A percentile compares a stretch with the other conserved stretches of the same genome.
Conservation (phyloP, 2,329 filamentous ascomycete species). For the Cytospora paraplurivora region DNA sequence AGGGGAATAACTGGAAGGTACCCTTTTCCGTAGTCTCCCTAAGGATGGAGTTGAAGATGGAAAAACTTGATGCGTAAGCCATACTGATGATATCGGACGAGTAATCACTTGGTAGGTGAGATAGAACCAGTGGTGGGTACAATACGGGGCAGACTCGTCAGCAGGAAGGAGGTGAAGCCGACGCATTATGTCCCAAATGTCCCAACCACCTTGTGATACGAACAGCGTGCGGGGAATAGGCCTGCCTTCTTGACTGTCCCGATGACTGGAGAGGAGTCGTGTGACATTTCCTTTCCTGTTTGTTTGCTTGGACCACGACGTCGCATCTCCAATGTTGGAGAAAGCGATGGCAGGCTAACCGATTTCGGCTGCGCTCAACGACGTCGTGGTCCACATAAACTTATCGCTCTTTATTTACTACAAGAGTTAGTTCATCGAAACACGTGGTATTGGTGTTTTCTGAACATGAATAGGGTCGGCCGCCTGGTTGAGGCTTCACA, state of each 20-base stretch:
- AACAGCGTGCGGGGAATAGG: constrained; percentile 19
- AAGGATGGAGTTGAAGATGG: neutral
- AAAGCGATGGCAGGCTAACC: neutral
- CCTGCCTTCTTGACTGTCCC: constrained; percentile 6
- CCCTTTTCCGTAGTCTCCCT: neutral
- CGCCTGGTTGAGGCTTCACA: too few relatives aligned
- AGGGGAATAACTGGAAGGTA: constrained; percentile 16
- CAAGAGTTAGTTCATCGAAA: too few relatives aligned
- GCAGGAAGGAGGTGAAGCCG: neutral
- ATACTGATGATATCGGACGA: neutral
- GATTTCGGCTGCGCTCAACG: neutral
- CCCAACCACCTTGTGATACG: constrained; percentile 11
- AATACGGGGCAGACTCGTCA: neutral
- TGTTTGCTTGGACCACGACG: neutral
- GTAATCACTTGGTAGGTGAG: neutral
- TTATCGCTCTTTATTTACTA: too few relatives aligned
- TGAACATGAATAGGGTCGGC: too few relatives aligned
- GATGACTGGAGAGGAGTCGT: neutral
- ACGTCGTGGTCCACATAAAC: too few relatives aligned
- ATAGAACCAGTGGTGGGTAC: too few relatives aligned
- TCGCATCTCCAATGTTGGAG: constrained; percentile 12
- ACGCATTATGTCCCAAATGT: neutral
- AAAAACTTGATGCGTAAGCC: neutral
- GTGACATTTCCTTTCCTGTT: constrained; percentile 1
- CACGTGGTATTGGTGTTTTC: too few relatives aligned